Base-by-base conservation (phyloP, 768 basidiomycete species). In the Boletus eberwhitei region DNA sequence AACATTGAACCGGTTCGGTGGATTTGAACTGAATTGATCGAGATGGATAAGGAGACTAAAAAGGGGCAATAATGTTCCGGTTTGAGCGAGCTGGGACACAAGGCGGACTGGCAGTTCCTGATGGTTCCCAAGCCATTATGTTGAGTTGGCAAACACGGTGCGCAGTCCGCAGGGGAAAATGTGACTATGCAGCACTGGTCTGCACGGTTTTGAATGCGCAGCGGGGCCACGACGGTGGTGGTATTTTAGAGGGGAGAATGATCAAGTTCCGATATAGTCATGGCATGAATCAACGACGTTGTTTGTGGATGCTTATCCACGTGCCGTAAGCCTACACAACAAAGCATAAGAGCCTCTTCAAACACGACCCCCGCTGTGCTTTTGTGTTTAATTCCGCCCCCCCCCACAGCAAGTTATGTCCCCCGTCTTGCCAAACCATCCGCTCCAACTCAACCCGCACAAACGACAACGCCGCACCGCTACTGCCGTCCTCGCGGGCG, bases 401-500 rank as follows among this genome's bases (percentile, higher is more conserved):
- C 52, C 57, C 43, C 40, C 52, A 34, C 57, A 42, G 49, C 52
- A 43, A 47, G 24, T 24, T 29, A 64, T 71, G 63, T 61, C 65
- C 53, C 57, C 65, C 54, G 52, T 64, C n/a, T 31, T 50, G 8
- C 56, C 66, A 16, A 39, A 16, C 31, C 53, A 57, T 36, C 51
- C 60, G 9, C 55, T 50, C 32, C 24, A 48, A 3, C 29, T 62
- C 45, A 66, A 57, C 41, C 59, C 67, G 11, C 49, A 64, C 57
- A 78, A 76, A 55, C 71, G 73, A 29, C 69, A 64, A 4, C 76
- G 79, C 21, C 85, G 90, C 54, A 85, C 80, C 45, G 90, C 90
- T 41, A 92, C 90, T 8, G 68, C 83, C 9, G 85, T 91, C 39
- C 80, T 90, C 71, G 83, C 88, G 0, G 90, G 90, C 60, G 74